Percentiles rank a stretch among this genome's conserved stretches.
Conservation (phyloP, 2,329 filamentous ascomycete genomes). For the Colletotrichum limetticola region DNA sequence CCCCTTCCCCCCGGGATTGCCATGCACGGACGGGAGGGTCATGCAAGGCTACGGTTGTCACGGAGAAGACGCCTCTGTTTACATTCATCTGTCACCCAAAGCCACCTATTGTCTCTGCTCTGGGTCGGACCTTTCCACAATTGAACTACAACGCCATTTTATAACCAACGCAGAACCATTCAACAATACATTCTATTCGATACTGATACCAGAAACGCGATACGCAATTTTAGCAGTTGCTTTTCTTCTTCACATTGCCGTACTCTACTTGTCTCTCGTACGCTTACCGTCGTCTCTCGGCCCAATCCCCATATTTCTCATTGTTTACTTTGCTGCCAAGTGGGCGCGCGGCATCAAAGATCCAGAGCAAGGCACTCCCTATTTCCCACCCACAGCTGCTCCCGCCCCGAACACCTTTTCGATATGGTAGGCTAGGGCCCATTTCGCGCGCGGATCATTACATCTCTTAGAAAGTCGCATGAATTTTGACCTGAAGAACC, state of each 20-base stretch:
- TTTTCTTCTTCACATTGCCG: constrained; percentile 9
- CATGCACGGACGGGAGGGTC: constrained; percentile 5
- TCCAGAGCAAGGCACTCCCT: constrained; percentile 33
- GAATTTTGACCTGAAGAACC: constrained; percentile 32
- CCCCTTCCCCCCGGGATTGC: constrained; percentile 34
- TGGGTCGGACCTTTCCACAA: constrained; percentile 10
- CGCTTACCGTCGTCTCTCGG: not conserved
- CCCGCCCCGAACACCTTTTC: constrained; percentile 11
- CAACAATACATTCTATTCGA: not conserved
- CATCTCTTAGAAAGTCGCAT: constrained; percentile 24
- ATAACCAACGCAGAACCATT: not conserved
- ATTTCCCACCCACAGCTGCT: constrained; percentile 20
- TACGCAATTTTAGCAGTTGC: not conserved
- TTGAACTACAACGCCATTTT: constrained; percentile 7
- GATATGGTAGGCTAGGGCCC: constrained; percentile 32
- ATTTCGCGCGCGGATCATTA: constrained; percentile 15
- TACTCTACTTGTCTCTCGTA: not conserved
- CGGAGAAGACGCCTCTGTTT: constrained; percentile 35
- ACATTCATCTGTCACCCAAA: constrained; percentile 18
- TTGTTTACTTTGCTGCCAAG: constrained; percentile 34
- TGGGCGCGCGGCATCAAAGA: constrained; percentile 24
- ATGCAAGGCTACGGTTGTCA: constrained; percentile 43
- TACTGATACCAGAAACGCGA: not conserved
- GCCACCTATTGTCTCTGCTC: constrained; percentile 8
- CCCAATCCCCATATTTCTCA: constrained; percentile 29